Conservation (phyloP, 1,139 yeast species). For the Taiozyma sp. region DNA sequence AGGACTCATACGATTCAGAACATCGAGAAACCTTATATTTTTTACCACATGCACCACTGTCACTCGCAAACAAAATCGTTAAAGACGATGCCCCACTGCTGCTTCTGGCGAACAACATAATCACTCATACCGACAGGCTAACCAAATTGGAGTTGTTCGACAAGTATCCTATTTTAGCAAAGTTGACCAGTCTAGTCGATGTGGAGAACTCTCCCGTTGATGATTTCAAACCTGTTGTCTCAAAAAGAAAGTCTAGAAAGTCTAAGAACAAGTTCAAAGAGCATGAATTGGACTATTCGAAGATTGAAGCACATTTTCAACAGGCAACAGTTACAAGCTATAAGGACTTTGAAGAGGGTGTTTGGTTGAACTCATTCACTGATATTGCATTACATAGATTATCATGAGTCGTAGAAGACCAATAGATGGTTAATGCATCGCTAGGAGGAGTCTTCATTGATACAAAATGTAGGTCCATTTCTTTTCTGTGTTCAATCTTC, state of each 20-base stretch:
- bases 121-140: constrained; percentile 47
- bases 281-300: constrained; percentile 35
- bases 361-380: constrained; percentile 50
- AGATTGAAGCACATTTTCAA: constrained; percentile 31
- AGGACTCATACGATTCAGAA: constrained; percentile 8
- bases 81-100: constrained; percentile 29
- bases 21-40: constrained; percentile 36
- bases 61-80: constrained; percentile 44
- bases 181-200: constrained; percentile 30
- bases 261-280: constrained; percentile 27
- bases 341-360: constrained; percentile 27
- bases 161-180: constrained; percentile 38
- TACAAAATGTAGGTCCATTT: too few relatives aligned
- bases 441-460: too few relatives aligned
- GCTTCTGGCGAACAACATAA: constrained; percentile 44
- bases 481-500: too few relatives aligned
- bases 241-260: constrained; percentile 27
- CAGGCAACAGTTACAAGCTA: constrained; percentile 21
- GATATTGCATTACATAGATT: constrained; percentile 42
- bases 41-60: constrained; percentile 72
- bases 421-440: too few relatives aligned
- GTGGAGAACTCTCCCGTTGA: constrained; percentile 3
- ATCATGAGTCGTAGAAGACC: not conserved
- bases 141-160: constrained; percentile 36
- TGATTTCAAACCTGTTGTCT: constrained; percentile 24